Evolutionary conservation across 306 rosid genomes (phyloP).

Genomic region (Rosa rugosa): DNA sequence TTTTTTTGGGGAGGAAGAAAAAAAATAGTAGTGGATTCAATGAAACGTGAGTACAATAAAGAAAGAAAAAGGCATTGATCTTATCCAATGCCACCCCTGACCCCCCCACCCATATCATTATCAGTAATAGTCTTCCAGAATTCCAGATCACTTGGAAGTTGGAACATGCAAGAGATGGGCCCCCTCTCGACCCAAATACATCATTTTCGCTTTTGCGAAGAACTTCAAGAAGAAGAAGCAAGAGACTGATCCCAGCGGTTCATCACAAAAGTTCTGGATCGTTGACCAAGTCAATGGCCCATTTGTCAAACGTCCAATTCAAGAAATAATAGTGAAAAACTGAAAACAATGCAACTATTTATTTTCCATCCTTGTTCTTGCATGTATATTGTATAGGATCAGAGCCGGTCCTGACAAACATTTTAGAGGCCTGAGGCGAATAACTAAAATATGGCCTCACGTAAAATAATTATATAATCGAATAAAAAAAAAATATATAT

Average conservation of each 20-base stretch:
- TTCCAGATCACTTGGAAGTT: neutral
- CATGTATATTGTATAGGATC: no score
- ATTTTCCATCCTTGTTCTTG: no score
- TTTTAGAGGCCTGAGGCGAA: no score
- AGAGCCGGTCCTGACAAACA: no score
- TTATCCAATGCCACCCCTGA: conserved; percentile 6
- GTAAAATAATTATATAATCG: no score
- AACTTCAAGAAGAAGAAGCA: no score
- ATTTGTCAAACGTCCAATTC: no score
- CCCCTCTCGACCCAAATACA: neutral
- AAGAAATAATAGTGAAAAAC: no score
- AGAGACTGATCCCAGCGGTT: no score
- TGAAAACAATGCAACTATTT: no score
- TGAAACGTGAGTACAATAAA: neutral
- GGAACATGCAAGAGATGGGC: neutral
- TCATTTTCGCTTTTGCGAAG: neutral
- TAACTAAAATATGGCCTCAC: no score
- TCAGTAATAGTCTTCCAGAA: neutral
- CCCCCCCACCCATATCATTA: neutral
- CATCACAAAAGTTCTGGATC: neutral
- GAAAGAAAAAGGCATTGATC: neutral
- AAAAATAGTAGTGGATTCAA: neutral
- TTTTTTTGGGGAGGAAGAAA: neutral
- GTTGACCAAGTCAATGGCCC: neutral
- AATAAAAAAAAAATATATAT: no score